Conservation (phyloP, 2,329 filamentous ascomycete genomes). For the Periconia macrospinosa region DNA sequence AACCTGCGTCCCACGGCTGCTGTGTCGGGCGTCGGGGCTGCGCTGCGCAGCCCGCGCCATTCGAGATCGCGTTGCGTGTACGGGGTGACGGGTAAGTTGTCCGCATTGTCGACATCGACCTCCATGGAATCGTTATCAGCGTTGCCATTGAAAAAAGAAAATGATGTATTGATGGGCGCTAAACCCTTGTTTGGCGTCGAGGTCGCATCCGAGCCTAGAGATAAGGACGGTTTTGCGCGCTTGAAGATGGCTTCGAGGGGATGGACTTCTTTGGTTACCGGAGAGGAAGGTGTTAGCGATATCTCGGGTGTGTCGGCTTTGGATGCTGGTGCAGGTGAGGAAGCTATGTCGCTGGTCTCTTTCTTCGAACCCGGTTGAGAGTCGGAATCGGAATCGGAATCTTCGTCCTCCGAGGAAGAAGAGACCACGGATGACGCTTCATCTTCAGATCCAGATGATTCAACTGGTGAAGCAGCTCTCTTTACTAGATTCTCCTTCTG, state of each 20-base stretch:
- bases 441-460: constrained; percentile 26
- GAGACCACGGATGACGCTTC: constrained; percentile 41
- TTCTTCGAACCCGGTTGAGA: constrained; percentile 17
- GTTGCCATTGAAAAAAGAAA: constrained; percentile 74
- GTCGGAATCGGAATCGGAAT: constrained; percentile 23
- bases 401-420: constrained; percentile 36
- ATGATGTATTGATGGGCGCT: constrained; percentile 58
- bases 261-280: constrained; percentile 60
- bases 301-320: constrained; percentile 15
- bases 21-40: constrained; percentile 93
- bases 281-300: constrained; percentile 16
- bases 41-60: constrained; percentile 75
- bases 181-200: constrained; percentile 42
- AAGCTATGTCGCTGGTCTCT: constrained; percentile 16
- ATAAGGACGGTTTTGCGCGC: constrained; percentile 51
- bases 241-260: constrained; percentile 94
- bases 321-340: constrained; percentile 16
- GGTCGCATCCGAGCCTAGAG: constrained; percentile 19
- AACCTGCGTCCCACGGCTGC: constrained; percentile 71
- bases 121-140: constrained; percentile 34
- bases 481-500: constrained; percentile 23
- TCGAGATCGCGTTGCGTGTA: constrained; percentile 80
- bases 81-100: constrained; percentile 70
- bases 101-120: constrained; percentile 42
- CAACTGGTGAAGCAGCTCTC: constrained; percentile 24